Evolutionary conservation across 345 rosid species (phyloP).

Genomic region (Corchorus olitorius): DNA sequence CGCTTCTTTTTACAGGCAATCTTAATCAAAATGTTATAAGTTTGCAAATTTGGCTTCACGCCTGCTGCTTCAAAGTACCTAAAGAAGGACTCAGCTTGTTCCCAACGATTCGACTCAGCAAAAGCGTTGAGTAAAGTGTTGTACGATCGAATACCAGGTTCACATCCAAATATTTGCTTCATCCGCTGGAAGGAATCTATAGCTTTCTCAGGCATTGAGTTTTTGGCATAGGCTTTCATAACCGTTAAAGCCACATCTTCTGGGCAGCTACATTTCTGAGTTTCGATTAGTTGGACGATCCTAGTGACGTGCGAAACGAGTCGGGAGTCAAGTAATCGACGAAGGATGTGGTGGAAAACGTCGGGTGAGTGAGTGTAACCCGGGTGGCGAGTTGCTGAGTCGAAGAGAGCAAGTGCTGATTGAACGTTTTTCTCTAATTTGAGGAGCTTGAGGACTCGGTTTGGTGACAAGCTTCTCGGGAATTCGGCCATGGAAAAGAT

Average conservation of each 20-base stretch:
- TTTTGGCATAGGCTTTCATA: constrained; percentile 63
- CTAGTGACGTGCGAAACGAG: constrained; percentile 50
- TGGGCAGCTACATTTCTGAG: constrained; percentile 62
- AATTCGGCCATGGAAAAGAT: constrained; percentile 53
- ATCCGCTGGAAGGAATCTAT: constrained; percentile 61
- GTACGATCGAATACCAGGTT: constrained; percentile 70
- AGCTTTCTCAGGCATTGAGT: constrained; percentile 64
- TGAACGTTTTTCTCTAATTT: constrained; percentile 55
- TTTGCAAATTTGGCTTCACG: constrained; percentile 64
- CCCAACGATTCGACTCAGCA: constrained; percentile 59
- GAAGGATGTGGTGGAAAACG: constrained; percentile 80
- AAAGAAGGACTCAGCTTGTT: constrained; percentile 52
- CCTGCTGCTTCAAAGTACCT: constrained; percentile 50
- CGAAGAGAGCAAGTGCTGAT: constrained; percentile 62
- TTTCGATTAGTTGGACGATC: constrained; percentile 56
- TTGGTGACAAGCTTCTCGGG: constrained; percentile 56
- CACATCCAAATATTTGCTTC: constrained; percentile 69
- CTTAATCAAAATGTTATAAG: constrained; percentile 77
- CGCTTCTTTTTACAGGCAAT: constrained; percentile 65
- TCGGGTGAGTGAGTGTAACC: constrained; percentile 54
- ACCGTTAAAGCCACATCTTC: constrained; percentile 77
- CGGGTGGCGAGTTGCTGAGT: constrained; percentile 61
- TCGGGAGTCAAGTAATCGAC: constrained; percentile 55
- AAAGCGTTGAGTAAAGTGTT: constrained; percentile 67
- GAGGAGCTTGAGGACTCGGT: constrained; percentile 61